These are phyloP conservation scores for Amanita phalloides DNA, from an alignment of 768 basidiomycete genomes.

Conservation along the genomic window DNA sequence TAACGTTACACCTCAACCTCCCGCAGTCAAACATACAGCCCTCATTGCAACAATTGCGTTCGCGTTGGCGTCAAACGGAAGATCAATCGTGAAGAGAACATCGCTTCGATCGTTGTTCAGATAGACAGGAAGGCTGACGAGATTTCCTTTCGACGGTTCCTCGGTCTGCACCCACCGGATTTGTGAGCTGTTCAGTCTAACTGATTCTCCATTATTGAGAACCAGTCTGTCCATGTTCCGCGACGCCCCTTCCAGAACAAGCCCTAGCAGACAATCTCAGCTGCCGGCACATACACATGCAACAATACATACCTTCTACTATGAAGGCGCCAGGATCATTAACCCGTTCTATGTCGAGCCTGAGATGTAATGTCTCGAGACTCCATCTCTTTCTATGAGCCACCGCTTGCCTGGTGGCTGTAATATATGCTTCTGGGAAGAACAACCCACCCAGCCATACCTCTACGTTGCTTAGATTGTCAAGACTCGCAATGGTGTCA, in stretches of 20 bases:
- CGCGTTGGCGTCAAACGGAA: slow-evolving; percentile 64
- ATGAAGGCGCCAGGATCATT: slow-evolving; percentile 75
- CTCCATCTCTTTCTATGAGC: slow-evolving; percentile 91
- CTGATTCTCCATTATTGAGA: slow-evolving; percentile 81
- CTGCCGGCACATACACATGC: background rate
- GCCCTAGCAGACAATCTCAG: slow-evolving; percentile 35
- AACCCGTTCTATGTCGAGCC: slow-evolving; percentile 73
- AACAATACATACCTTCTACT: slow-evolving; percentile 61
- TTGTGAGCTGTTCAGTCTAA: slow-evolving; percentile 71
- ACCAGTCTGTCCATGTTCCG: slow-evolving; percentile 60
- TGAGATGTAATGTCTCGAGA: slow-evolving; percentile 74
- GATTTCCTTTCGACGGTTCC: slow-evolving; percentile 23
- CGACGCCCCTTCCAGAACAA: slow-evolving; percentile 78
- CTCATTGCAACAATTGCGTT: slow-evolving; percentile 72
- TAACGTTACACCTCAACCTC: slow-evolving; percentile 31
- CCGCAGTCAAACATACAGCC: slow-evolving; percentile 85
- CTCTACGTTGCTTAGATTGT: slow-evolving; percentile 57
- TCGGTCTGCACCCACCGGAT: slow-evolving; percentile 74
- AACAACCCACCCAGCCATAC: slow-evolving; percentile 93
- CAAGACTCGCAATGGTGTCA: slow-evolving; percentile 53
- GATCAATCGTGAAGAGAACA: slow-evolving; percentile 81
- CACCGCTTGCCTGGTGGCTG: slow-evolving; percentile 91
- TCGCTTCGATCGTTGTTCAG: slow-evolving; percentile 84
- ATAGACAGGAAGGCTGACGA: slow-evolving; percentile 85
- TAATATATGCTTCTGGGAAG: slow-evolving; percentile 94